A percentile compares a stretch with the other conserved stretches of the same genome.
These are phyloP conservation scores for Fusarium sp. DNA, from an alignment of 2,329 filamentous ascomycete genomes.

Conservation along the genomic window DNA sequence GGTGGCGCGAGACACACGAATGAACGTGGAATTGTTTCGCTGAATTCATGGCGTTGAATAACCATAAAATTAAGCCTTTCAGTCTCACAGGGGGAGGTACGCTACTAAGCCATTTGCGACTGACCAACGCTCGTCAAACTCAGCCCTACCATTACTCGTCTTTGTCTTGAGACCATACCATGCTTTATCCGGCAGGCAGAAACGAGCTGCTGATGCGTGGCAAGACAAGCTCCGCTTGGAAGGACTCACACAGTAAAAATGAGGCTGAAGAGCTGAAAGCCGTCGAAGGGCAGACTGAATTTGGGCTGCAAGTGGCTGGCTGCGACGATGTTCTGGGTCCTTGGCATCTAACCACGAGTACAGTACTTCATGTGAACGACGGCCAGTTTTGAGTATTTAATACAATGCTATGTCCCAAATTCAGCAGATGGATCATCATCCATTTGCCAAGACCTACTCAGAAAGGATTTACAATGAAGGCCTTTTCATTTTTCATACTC, in stretches of 20 bases:
- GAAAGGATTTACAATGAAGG: neutral
- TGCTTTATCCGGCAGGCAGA: neutral
- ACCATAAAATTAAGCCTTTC: slow-evolving; percentile 8
- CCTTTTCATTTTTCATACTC: neutral
- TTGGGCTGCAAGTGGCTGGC: neutral
- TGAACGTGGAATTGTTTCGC: neutral
- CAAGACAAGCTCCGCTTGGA: neutral
- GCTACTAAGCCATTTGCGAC: neutral
- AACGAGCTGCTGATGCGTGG: neutral
- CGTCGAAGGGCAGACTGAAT: neutral
- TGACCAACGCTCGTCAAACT: neutral
- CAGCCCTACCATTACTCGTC: neutral
- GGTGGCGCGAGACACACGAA: neutral
- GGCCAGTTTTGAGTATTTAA: neutral
- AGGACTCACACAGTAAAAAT: no score
- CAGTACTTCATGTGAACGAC: neutral
- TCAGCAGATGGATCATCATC: fast-evolving
- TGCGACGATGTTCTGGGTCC: neutral
- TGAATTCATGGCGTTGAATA: neutral
- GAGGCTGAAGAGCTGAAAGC: neutral
- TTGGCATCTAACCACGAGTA: neutral
- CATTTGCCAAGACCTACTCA: fast-evolving
- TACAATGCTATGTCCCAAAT: neutral
- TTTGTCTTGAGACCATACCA: neutral
- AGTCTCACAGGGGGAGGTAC: neutral